phyloP scores from a whole-genome alignment of 352 stramenopile genomes.

The Pilasporangium apinafurcum region DNA sequence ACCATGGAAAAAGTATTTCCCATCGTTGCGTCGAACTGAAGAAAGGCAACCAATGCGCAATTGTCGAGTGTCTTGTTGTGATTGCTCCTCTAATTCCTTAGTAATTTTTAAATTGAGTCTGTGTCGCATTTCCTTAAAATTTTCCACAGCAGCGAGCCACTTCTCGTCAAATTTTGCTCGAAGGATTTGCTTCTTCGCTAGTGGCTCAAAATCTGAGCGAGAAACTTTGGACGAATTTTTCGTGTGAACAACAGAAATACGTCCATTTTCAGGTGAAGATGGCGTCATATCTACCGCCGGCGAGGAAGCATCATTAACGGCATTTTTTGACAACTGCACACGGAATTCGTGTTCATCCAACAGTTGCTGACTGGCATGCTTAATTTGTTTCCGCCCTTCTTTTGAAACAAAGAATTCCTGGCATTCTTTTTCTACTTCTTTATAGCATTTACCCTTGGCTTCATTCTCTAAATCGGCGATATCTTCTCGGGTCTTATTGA shows the following conservation, averaged over 20 bases:
- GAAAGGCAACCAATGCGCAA: conserved; percentile 75
- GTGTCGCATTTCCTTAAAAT: conserved; percentile 73
- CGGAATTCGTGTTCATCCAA: conserved; percentile 84
- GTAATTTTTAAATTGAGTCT: conserved; percentile 64
- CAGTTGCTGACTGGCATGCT: conserved; percentile 53
- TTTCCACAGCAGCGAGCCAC: conserved; percentile 31
- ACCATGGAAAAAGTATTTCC: conserved; percentile 85
- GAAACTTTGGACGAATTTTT: conserved; percentile 60
- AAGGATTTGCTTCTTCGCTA: conserved; percentile 80
- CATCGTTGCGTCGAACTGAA: conserved; percentile 44
- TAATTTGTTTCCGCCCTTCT: conserved; percentile 65
- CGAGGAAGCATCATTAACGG: background rate
- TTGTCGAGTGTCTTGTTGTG: conserved; percentile 38
- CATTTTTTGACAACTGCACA: conserved; percentile 47
- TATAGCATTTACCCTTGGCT: conserved; percentile 63
- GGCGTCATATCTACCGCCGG: background rate
- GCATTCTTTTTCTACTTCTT: conserved; percentile 61
- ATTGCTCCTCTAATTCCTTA: conserved; percentile 62
- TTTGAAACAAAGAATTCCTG: conserved; percentile 63
- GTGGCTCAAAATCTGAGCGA: conserved; percentile 62
- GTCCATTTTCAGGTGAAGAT: background rate
- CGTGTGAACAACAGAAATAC: conserved; percentile 15
- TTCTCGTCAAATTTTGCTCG: conserved; percentile 66
- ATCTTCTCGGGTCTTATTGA: conserved; percentile 68
- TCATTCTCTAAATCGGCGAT: conserved; percentile 75